These are phyloP conservation scores for Geosmithia putterillii DNA, from an alignment of 2,329 filamentous ascomycete genomes.

Conservation along the genomic window DNA sequence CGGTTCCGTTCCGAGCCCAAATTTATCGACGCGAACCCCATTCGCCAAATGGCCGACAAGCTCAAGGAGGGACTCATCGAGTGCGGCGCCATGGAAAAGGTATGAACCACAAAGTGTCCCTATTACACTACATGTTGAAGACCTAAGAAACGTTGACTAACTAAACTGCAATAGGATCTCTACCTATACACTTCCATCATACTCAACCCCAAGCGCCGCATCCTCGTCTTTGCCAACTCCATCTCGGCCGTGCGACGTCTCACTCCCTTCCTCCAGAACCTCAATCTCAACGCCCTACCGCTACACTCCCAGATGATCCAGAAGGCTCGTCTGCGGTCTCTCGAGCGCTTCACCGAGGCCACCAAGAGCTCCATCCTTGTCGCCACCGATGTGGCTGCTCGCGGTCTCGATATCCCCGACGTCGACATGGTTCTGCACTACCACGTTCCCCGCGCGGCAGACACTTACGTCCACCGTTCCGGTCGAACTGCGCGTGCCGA, in stretches of 20 bases:
- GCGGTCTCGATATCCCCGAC: slow-evolving; percentile 83
- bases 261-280: slow-evolving; percentile 69
- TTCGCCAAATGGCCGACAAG: slow-evolving; percentile 75
- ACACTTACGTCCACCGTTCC: slow-evolving; percentile 90
- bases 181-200: slow-evolving; percentile 84
- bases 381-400: slow-evolving; percentile 85
- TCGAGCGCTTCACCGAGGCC: slow-evolving; percentile 60
- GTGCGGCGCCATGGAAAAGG: slow-evolving; percentile 88
- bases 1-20: slow-evolving; percentile 79
- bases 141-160: background rate
- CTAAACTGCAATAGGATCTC: slow-evolving; percentile 49
- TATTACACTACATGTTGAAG: background rate
- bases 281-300: slow-evolving; percentile 63
- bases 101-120: slow-evolving; percentile 17
- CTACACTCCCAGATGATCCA: slow-evolving; percentile 93
- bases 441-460: slow-evolving; percentile 81
- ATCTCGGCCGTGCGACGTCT: slow-evolving; percentile 85
- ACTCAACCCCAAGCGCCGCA: slow-evolving; percentile 68
- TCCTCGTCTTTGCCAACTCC: slow-evolving; percentile 89
- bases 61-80: slow-evolving; percentile 86
- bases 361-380: slow-evolving; percentile 50
- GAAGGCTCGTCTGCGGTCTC: slow-evolving; percentile 83
- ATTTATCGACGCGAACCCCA: slow-evolving; percentile 85
- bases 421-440: slow-evolving; percentile 92
- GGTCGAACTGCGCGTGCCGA: slow-evolving; percentile 84